A percentile compares a stretch with the other conserved stretches of the same genome.
Conservation (phyloP, 345 rosid species). For the Crucihimalaya himalaica region DNA sequence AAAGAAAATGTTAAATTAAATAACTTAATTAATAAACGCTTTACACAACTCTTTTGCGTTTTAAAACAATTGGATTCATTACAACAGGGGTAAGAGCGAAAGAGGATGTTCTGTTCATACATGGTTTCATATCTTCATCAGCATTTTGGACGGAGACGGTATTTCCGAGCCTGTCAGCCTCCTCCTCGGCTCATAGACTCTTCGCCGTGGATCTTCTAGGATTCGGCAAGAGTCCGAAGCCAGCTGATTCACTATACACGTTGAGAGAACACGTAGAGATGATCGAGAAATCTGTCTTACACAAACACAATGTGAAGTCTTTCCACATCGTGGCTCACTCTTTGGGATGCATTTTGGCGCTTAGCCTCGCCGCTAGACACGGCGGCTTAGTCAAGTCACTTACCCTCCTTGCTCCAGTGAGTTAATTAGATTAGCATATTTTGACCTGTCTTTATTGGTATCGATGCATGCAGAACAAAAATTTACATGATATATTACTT, state of each 20-base stretch:
- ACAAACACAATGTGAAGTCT: conserved; percentile 65
- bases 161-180: conserved; percentile 72
- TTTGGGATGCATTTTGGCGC: conserved; percentile 93
- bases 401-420: conserved; percentile 89
- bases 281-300: conserved; percentile 78
- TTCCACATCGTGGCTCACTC: conserved; percentile 98
- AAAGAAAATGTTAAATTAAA: no score
- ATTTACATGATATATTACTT: not conserved
- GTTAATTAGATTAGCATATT: conserved; percentile 24
- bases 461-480: not conserved
- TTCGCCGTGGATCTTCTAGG: conserved; percentile 93
- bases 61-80: conserved; percentile 2
- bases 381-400: conserved; percentile 75
- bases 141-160: conserved; percentile 95
- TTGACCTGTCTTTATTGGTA: not conserved
- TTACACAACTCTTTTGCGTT: not conserved
- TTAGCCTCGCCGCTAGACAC: conserved; percentile 76
- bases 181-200: conserved; percentile 60
- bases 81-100: conserved; percentile 37
- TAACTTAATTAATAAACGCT: not conserved
- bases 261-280: conserved; percentile 83
- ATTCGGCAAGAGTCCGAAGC: conserved; percentile 96
- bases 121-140: conserved; percentile 96
- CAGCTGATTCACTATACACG: conserved; percentile 88
- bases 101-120: conserved; percentile 91